Evolutionary conservation across 176 grass and related monocot genomes (phyloP).

Genomic region (Poa annua): DNA sequence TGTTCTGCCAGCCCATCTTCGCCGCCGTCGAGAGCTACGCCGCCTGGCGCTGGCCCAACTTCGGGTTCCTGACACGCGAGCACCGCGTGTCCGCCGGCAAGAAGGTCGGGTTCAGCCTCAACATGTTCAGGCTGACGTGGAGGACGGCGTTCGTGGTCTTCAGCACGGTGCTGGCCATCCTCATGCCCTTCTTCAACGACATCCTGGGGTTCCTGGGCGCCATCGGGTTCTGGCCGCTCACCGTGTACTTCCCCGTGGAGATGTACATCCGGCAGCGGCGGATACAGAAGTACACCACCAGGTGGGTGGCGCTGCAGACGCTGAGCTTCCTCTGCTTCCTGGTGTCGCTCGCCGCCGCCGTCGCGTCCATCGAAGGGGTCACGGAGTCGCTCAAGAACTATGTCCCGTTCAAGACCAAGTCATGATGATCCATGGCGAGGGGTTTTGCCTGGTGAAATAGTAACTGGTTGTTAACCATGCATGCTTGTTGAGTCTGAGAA

Average conservation of each 20-base stretch:
- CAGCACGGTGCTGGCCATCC: constrained; percentile 72
- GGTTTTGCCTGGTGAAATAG: neutral
- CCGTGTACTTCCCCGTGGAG: constrained; percentile 87
- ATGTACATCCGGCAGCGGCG: constrained; percentile 80
- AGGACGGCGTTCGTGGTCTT: constrained; percentile 70
- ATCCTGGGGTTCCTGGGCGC: constrained; percentile 79
- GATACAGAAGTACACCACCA: constrained; percentile 53
- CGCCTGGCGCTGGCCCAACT: constrained; percentile 46
- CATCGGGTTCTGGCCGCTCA: constrained; percentile 94
- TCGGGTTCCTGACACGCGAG: constrained; percentile 50
- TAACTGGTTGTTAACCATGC: neutral
- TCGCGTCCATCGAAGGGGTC: constrained; percentile 72
- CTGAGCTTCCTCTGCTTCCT: constrained; percentile 89
- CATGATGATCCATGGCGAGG: constrained; percentile 41
- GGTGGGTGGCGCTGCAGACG: constrained; percentile 69
- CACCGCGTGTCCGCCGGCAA: constrained; percentile 38
- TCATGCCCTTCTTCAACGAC: constrained; percentile 97
- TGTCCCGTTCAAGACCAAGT: constrained; percentile 71
- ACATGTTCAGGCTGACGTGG: constrained; percentile 70
- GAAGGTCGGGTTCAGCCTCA: constrained; percentile 46
- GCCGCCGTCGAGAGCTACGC: constrained; percentile 60
- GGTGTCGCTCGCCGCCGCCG: constrained; percentile 63
- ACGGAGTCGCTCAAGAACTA: constrained; percentile 59
- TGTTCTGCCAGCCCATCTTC: constrained; percentile 85
- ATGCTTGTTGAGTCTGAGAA: neutral